phyloP scores from a whole-genome alignment of 305 asterid species.

The Solanum hybrid region DNA sequence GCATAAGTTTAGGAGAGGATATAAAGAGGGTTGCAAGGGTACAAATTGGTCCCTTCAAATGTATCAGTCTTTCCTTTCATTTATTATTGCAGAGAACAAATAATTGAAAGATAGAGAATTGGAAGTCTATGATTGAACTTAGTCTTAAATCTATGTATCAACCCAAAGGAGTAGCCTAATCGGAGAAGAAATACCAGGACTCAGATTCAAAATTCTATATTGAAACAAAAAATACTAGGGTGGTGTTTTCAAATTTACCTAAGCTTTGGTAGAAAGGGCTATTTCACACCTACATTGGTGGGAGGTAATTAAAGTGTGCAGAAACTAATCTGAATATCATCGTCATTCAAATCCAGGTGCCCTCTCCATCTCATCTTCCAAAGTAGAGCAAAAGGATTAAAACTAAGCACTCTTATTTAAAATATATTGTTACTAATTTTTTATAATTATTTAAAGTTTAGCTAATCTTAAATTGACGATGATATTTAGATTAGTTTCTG shows the following conservation, averaged over 20 bases:
- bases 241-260: background rate
- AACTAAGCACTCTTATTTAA: background rate
- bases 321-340: rapidly evolving
- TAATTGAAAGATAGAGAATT: too few relatives aligned
- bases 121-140: background rate
- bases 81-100: background rate
- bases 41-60: too few relatives aligned
- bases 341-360: rapidly evolving
- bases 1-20: background rate
- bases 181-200: background rate
- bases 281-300: rapidly evolving
- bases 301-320: background rate
- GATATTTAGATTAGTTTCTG: too few relatives aligned
- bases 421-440: too few relatives aligned
- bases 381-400: background rate
- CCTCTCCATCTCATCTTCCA: background rate
- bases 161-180: background rate
- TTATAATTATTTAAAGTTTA: too few relatives aligned
- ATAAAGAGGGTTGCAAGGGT: background rate
- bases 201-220: background rate
- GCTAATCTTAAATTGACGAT: background rate
- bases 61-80: background rate
- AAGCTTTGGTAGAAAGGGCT: too few relatives aligned
- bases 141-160: background rate
- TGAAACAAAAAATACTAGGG: too few relatives aligned